Base-by-base conservation (phyloP, 2,329 filamentous ascomycete genomes). In the Penicillium janthinellum region DNA sequence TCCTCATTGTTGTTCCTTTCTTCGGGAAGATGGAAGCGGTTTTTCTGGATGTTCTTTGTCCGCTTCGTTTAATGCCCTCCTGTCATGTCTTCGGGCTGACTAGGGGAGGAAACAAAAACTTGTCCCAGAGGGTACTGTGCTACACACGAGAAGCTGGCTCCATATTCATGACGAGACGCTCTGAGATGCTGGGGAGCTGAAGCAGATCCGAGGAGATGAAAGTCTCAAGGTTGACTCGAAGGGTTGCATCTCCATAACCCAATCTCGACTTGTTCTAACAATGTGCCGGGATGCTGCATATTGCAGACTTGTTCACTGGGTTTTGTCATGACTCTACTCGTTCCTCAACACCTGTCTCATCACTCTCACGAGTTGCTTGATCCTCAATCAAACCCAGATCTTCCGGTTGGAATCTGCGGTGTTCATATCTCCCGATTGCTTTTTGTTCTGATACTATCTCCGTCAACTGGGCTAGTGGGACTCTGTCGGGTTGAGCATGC, bases 31-130 rank as follows among this genome's bases (percentile, higher is more conserved):
- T 71, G 75, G 77, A 83, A 85, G 86, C 91, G 91, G 86, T 87
- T 96, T 97, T 97, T 96, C 84, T 83, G 84, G 91, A 96, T 88
- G 91, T 93, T 79, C 86, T 96, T 97, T 96, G 91, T 90, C 85
- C 91, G 91, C 84, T 88, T 83, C 73, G 82, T 81, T 72, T 73
- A 79, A 81, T 78, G 87, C 89, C 89, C 87, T 88, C 86, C 85
- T 77, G 48, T 17, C 74, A 73, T 70, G 73, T 61, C 67, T 73
- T 53, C 22, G 39, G 69, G 56, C 69, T 56, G 48, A 63, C 67
- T 70, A 70, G 86, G 86, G 87, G 89, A 88, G 90, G 89, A 93
- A 81, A 90, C 89, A 96, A 96, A 97, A 92, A 95, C 91, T 81
- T 87, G 89, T 96, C 91, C 88, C 83, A 76, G 90, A 90, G 88